A percentile compares a stretch with the other conserved stretches of the same genome.
Conservation (phyloP, 768 basidiomycete species). For the Sistotremastrum niveocremeum region DNA sequence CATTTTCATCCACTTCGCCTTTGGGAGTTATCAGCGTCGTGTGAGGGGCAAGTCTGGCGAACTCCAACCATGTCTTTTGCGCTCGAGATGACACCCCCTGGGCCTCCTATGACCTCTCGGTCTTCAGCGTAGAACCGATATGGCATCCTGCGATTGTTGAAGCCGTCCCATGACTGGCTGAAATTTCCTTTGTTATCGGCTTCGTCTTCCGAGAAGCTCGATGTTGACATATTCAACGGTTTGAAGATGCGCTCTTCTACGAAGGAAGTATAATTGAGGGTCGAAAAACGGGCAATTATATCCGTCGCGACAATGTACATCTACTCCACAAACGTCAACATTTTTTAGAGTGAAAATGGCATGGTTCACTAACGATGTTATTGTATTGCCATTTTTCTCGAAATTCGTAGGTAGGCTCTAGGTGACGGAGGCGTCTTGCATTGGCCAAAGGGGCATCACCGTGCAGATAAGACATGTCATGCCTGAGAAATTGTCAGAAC, state of each 20-base stretch:
- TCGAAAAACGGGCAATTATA: slow-evolving; percentile 21
- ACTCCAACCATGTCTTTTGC: slow-evolving; percentile 27
- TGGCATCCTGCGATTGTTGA: slow-evolving; percentile 20
- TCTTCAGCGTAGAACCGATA: slow-evolving; percentile 17
- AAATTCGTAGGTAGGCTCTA: slow-evolving; percentile 21
- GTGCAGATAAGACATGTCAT: slow-evolving; percentile 20
- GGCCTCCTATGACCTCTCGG: slow-evolving; percentile 18
- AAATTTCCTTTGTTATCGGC: slow-evolving; percentile 20
- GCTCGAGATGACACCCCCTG: slow-evolving; percentile 31
- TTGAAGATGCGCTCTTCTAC: slow-evolving; percentile 27
- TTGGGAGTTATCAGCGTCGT: background rate
- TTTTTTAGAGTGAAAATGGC: background rate
- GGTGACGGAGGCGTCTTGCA: slow-evolving; percentile 14
- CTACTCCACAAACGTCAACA: slow-evolving; percentile 10
- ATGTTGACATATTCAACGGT: slow-evolving; percentile 26
- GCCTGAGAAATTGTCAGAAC: slow-evolving; percentile 11
- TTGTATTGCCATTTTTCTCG: slow-evolving; percentile 26
- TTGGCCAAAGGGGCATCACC: slow-evolving; percentile 15
- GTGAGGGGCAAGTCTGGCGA: background rate
- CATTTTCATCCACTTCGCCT: slow-evolving; percentile 27
- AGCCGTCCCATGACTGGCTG: slow-evolving; percentile 19
- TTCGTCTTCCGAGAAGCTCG: slow-evolving; percentile 23
- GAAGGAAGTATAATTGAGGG: slow-evolving; percentile 23
- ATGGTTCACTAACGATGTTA: slow-evolving; percentile 17
- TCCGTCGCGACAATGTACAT: slow-evolving; percentile 25